phyloP scores from a whole-genome alignment of 352 stramenopile species.

The Pilasporangium apinafurcum region DNA sequence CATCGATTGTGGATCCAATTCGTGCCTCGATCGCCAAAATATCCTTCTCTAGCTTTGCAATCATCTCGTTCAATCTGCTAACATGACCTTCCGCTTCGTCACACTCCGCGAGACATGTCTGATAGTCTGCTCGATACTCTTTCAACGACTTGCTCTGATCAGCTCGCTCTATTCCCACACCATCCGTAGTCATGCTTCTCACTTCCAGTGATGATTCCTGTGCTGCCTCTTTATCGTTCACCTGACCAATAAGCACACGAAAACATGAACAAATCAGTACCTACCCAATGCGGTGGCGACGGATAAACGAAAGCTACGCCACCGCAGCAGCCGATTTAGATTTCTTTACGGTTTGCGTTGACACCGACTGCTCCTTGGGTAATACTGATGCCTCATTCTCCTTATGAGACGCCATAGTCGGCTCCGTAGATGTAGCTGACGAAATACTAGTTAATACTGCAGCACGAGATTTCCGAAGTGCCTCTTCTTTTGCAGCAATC shows the following conservation, averaged over 20 bases:
- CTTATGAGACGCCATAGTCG: background rate
- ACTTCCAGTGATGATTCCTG: no score
- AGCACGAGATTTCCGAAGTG: slow-evolving; percentile 8
- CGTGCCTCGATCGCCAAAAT: slow-evolving; percentile 4
- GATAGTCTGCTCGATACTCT: slow-evolving; percentile 2
- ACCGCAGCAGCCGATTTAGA: no score
- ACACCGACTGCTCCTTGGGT: background rate
- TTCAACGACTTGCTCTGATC: no score
- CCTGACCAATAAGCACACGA: no score
- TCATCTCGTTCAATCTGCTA: slow-evolving; percentile 1
- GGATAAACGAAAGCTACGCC: no score
- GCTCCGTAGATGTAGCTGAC: slow-evolving; percentile 2
- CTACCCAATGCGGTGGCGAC: slow-evolving; percentile 4
- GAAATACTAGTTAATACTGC: background rate
- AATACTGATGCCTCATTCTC: background rate
- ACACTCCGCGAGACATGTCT: slow-evolving; percentile 1
- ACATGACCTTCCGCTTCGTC: slow-evolving; percentile 4
- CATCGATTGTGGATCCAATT: background rate
- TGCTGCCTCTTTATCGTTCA: no score
- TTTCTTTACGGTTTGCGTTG: no score
- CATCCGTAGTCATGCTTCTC: no score
- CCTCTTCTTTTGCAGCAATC: slow-evolving; percentile 20
- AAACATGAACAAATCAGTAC: no score
- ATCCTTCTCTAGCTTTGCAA: slow-evolving; percentile 2
- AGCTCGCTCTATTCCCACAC: no score